Base-by-base conservation (phyloP, 176 grass and related monocot species). In the Musa schizocarpa region DNA sequence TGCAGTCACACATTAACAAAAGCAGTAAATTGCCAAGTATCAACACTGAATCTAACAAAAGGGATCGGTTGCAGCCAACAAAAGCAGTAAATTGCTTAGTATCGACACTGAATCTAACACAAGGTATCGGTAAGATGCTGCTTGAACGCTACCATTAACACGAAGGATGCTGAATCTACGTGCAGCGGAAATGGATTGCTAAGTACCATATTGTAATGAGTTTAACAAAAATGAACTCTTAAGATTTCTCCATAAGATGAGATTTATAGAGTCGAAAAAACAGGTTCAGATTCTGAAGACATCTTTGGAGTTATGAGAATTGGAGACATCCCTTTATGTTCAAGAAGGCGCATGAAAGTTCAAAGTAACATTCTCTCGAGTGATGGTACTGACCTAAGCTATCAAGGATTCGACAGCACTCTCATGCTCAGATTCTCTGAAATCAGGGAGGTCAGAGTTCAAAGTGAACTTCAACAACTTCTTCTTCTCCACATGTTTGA, bases 361-460 rank as follows among this genome's bases (percentile, higher is more conserved):
- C 6, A 24, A 64, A 64, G 62, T 64, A 64, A 24, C 58, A 64
- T 16, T 57, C 13, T 57, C 3, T 34, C 29, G 29, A 34, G 54
- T 14, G 57, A 59, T 59, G 5, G 14, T 27, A 13, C 63, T 27
- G 9, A 70, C 48, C 68, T 70, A 20, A 51, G 3, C 9, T 70
- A 70, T 50, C 17, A 70, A 50, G 9, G 68, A 50, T 50, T 73
- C 51, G 2, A 14, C 21, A 55, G 10, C 55, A 55, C 16, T 54
- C 6, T 16, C 9, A 54, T 55, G 12, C 11, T 55, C 71, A 54
- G 11, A 21, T 54, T 21, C 51, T 73, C 20, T 26, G 23, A 54
- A 13, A 54, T 53, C 71, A 73, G 71, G 71, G 2, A 73, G 71
- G 20, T 54, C 52, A 9, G 50, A 12, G 50, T 73, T 73, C 23